Percentiles rank a stretch among this genome's conserved stretches.
These are phyloP conservation scores for Pythium phragmiticola DNA, from an alignment of 352 stramenopile genomes.

Conservation along the genomic window DNA sequence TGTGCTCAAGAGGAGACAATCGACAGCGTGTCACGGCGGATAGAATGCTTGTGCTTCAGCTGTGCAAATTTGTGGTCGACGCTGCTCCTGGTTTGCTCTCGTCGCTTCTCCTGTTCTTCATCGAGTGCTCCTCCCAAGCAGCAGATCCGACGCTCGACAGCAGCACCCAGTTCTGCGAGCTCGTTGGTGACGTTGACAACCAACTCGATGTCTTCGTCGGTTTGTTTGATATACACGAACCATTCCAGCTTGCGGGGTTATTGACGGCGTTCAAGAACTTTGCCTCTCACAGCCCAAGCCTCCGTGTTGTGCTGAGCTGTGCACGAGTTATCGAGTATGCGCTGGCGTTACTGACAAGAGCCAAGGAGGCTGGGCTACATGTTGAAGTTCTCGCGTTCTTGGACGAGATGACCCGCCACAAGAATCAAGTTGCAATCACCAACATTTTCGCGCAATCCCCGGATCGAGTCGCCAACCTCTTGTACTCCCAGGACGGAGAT, in stretches of 20 bases:
- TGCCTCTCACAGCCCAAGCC: conserved; percentile 26
- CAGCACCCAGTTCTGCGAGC: conserved; percentile 34
- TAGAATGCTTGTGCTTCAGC: conserved; percentile 11
- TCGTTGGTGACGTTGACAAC: conserved; percentile 31
- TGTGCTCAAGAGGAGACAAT: conserved; percentile 6
- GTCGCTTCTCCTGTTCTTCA: conserved; percentile 28
- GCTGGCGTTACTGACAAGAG: conserved; percentile 35
- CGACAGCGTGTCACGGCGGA: conserved; percentile 2
- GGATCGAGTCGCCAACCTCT: conserved; percentile 55
- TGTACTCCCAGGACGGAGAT: conserved; percentile 35
- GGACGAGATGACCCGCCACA: conserved; percentile 41
- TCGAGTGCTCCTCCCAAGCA: conserved; percentile 19
- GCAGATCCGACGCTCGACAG: neutral
- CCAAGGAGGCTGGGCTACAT: conserved; percentile 39
- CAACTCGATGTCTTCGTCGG: conserved; percentile 29
- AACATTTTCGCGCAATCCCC: conserved; percentile 46
- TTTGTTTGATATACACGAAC: conserved; percentile 46
- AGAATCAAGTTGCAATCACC: conserved; percentile 44
- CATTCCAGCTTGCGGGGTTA: conserved; percentile 42
- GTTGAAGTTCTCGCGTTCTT: conserved; percentile 51
- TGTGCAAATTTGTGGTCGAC: conserved; percentile 10
- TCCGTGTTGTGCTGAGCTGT: conserved; percentile 39
- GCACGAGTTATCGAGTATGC: conserved; percentile 32
- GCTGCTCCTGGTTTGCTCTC: conserved; percentile 10
- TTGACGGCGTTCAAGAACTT: conserved; percentile 44